Conservation (phyloP, 2,329 filamentous ascomycete genomes). For the Aspergillus jensenii region DNA sequence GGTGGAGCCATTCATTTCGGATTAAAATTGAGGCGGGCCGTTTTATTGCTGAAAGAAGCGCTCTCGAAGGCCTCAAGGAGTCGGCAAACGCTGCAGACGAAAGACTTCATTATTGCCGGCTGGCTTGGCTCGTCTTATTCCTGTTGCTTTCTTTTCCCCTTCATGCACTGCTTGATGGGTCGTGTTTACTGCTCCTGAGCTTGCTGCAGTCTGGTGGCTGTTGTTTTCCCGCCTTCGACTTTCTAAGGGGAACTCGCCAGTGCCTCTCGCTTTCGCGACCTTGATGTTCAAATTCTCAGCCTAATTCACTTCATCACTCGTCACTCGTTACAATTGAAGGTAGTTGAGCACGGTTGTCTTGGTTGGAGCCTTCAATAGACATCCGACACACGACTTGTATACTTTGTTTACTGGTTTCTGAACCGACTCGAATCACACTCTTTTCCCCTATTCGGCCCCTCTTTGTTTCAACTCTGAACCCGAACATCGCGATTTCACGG, state of each 20-base stretch:
- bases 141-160: slow-evolving; percentile 8
- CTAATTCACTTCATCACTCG: slow-evolving; percentile 4
- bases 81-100: neutral
- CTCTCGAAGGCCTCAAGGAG: neutral
- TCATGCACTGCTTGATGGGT: slow-evolving; percentile 16
- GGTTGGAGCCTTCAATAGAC: neutral
- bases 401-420: slow-evolving; percentile 6
- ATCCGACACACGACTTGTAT: neutral
- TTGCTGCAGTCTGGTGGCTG: slow-evolving; percentile 18
- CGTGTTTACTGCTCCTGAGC: slow-evolving; percentile 8
- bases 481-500: slow-evolving; percentile 1
- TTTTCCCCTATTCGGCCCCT: slow-evolving; percentile 15
- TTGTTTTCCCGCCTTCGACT: slow-evolving; percentile 15
- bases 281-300: neutral
- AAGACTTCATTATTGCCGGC: slow-evolving; percentile 5
- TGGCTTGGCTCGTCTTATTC: slow-evolving; percentile 12
- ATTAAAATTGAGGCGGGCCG: slow-evolving; percentile 26
- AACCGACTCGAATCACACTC: slow-evolving; percentile 14
- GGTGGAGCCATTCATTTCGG: slow-evolving; percentile 28
- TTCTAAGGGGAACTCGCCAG: neutral
- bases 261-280: slow-evolving; percentile 3
- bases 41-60: slow-evolving; percentile 6
- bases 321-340: slow-evolving; percentile 6
- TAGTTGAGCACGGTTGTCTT: slow-evolving; percentile 2
- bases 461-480: slow-evolving; percentile 8